Conservation (phyloP, 2,329 filamentous ascomycete genomes). For the Cladosporium halotolerans region DNA sequence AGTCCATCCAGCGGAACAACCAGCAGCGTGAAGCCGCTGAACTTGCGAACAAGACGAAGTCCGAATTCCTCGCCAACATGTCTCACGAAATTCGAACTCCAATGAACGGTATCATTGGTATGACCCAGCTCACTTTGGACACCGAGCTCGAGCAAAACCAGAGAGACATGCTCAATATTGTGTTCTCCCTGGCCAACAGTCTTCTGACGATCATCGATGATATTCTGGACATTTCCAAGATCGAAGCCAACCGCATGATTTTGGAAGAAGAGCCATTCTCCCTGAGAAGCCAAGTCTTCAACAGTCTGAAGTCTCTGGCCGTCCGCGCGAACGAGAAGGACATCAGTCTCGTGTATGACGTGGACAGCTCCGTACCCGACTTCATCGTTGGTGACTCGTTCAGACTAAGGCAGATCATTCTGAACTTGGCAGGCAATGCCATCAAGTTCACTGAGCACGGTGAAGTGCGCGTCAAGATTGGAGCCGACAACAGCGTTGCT, state of each 20-base stretch:
- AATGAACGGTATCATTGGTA: conserved; percentile 96
- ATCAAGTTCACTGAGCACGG: conserved; percentile 99
- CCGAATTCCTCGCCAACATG: conserved; percentile 98
- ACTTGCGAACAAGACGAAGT: conserved; percentile 95
- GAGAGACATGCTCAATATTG: conserved; percentile 96
- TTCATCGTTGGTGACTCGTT: conserved; percentile 95
- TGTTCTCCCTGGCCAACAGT: conserved; percentile 94
- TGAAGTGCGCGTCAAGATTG: conserved; percentile 91
- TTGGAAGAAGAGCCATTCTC: conserved; percentile 98
- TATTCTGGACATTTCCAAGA: conserved; percentile 63
- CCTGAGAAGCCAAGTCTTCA: conserved; percentile 89
- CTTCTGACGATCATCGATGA: conserved; percentile 88
- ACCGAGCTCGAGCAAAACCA: conserved; percentile 91
- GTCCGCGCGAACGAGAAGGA: conserved; percentile 96
- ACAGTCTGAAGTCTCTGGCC: conserved; percentile 91
- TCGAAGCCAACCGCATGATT: conserved; percentile 95
- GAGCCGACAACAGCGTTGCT: conserved; percentile 59
- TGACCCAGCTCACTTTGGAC: conserved; percentile 94
- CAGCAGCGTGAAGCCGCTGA: conserved; percentile 93
- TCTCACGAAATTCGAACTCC: conserved; percentile 96
- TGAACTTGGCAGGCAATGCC: conserved; percentile 94
- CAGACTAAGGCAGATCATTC: conserved; percentile 89
- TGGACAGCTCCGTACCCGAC: conserved; percentile 88
- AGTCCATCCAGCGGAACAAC: conserved; percentile 95
- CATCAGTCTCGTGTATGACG: conserved; percentile 84